Percentiles rank a stretch among this genome's conserved stretches.
Evolutionary conservation across 331 rosid genomes (phyloP).

Genomic region (Rosa hybrid): DNA sequence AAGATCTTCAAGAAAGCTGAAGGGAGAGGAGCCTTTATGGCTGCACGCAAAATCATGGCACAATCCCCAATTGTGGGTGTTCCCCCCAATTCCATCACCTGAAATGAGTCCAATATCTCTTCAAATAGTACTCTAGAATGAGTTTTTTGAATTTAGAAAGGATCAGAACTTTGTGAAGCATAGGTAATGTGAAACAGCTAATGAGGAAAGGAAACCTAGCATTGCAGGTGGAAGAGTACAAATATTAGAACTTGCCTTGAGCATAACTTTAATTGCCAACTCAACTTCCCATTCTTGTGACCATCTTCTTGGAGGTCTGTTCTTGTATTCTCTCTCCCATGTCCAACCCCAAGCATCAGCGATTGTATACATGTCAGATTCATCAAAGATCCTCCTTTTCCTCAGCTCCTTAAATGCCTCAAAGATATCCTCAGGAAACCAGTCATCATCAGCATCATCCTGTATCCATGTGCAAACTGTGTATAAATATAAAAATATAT

Average conservation of each 20-base stretch:
- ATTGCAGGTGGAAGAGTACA: conserved; percentile 8
- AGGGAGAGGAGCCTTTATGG: conserved; percentile 82
- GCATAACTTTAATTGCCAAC: conserved; percentile 79
- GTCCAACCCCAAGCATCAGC: conserved; percentile 99
- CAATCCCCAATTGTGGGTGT: conserved; percentile 90
- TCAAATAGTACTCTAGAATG: conserved; percentile 11
- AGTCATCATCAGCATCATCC: conserved; percentile 90
- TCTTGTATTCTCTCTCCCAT: conserved; percentile 83
- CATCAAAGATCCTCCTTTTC: conserved; percentile 78
- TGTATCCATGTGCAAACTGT: conserved; percentile 36
- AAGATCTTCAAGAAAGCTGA: conserved; percentile 84
- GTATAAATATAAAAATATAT: no score
- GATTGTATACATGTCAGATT: conserved; percentile 87
- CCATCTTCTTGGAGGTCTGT: conserved; percentile 76
- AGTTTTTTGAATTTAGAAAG: neutral
- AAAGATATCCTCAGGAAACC: conserved; percentile 82
- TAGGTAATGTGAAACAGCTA: neutral
- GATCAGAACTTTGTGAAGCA: conserved; percentile 1
- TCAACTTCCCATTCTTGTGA: conserved; percentile 96
- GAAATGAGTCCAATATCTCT: conserved; percentile 33
- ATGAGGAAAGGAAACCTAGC: conserved; percentile 12
- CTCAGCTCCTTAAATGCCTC: conserved; percentile 97
- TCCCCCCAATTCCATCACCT: conserved; percentile 92
- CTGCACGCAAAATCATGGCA: conserved; percentile 88
- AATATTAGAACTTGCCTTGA: conserved; percentile 58